phyloP scores from a whole-genome alignment of 495 filamentous ascomycete genomes.

The Penicillium flavigenum region DNA sequence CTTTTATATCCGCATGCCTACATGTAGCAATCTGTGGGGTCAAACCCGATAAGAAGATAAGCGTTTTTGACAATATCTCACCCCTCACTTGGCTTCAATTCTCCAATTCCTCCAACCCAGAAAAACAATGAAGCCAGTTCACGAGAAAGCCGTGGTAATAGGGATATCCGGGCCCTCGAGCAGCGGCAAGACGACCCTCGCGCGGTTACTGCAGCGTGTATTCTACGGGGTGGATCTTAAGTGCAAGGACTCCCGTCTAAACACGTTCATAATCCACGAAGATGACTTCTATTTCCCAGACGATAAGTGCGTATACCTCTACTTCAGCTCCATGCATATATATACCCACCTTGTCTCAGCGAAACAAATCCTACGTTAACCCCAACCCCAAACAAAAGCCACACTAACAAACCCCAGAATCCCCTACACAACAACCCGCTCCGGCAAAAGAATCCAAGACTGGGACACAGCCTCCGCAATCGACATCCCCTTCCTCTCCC shows the following conservation, averaged over 20 bases:
- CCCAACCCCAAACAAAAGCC: background rate
- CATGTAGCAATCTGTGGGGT: too few species aligned
- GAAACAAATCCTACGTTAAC: background rate
- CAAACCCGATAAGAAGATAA: slow-evolving; percentile 5
- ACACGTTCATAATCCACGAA: slow-evolving; percentile 78
- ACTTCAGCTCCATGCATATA: background rate
- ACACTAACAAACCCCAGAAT: slow-evolving; percentile 37
- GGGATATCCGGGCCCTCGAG: slow-evolving; percentile 75
- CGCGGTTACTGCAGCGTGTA: slow-evolving; percentile 68
- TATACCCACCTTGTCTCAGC: too few species aligned
- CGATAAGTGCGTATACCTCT: slow-evolving; percentile 49
- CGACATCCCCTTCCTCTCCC: slow-evolving; percentile 61
- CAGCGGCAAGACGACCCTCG: slow-evolving; percentile 78
- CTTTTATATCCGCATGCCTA: too few species aligned
- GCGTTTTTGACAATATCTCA: background rate
- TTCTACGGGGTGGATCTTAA: slow-evolving; percentile 43
- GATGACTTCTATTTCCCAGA: slow-evolving; percentile 91
- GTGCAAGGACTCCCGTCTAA: slow-evolving; percentile 10
- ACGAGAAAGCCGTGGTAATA: slow-evolving; percentile 52
- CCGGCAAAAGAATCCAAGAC: slow-evolving; percentile 61
- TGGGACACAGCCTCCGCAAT: slow-evolving; percentile 84
- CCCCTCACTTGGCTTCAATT: background rate
- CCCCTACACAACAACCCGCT: slow-evolving; percentile 46
- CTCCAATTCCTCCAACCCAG: slow-evolving; percentile 2
- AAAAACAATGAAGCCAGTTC: slow-evolving; percentile 3